A percentile compares a stretch with the other conserved stretches of the same genome.
Evolutionary conservation across 2,329 filamentous ascomycete species (phyloP).

Genomic region (Fusarium haematococcum): DNA sequence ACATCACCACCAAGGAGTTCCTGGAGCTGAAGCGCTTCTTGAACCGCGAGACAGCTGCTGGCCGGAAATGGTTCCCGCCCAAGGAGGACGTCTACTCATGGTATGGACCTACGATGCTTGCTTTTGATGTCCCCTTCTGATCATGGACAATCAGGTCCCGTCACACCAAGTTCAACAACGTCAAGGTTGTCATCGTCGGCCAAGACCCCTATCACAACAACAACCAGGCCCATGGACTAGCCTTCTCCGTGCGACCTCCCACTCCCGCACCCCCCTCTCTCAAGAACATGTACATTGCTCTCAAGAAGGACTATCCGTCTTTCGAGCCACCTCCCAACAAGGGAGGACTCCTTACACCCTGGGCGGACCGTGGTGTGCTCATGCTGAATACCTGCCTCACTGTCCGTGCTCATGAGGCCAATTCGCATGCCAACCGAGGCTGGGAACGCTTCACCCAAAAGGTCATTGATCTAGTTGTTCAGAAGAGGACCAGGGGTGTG

Average conservation of each 20-base stretch:
- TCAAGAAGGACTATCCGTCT: constrained; percentile 87
- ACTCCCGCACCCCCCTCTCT: constrained; percentile 90
- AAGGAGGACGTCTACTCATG: constrained; percentile 93
- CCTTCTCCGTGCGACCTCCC: constrained; percentile 93
- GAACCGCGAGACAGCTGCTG: constrained; percentile 77
- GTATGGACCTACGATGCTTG: constrained; percentile 61
- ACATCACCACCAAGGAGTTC: constrained; percentile 83
- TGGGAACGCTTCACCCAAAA: constrained; percentile 96
- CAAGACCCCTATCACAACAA: constrained; percentile 98
- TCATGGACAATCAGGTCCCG: constrained; percentile 76
- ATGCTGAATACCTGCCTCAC: constrained; percentile 96
- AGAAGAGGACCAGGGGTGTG: constrained; percentile 81
- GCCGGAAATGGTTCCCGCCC: constrained; percentile 88
- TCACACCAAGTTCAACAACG: constrained; percentile 86
- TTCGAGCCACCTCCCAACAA: constrained; percentile 82
- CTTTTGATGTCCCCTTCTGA: constrained; percentile 25
- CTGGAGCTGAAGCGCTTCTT: constrained; percentile 90
- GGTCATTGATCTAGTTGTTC: constrained; percentile 87
- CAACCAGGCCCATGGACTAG: constrained; percentile 96
- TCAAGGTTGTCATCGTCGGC: constrained; percentile 93
- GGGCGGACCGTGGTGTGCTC: constrained; percentile 93
- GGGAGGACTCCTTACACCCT: constrained; percentile 87
- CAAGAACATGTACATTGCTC: constrained; percentile 90
- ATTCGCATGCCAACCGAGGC: constrained; percentile 85
- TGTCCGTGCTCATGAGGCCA: constrained; percentile 88